These are phyloP conservation scores for Chamaenerion angustifolium DNA, from an alignment of 345 rosid species.

Conservation along the genomic window DNA sequence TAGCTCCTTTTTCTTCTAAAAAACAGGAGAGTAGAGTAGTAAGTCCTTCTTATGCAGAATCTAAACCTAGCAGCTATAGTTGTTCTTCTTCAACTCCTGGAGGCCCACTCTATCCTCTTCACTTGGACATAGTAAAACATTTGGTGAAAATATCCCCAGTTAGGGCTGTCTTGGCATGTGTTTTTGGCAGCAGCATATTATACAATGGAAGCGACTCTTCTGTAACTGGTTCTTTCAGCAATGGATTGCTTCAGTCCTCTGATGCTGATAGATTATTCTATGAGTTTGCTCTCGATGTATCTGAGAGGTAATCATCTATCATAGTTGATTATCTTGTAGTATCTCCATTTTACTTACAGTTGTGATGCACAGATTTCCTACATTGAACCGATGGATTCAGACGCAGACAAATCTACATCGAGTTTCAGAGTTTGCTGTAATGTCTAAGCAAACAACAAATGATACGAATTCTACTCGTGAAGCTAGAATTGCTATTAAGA, in stretches of 20 bases:
- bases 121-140: slow-evolving; percentile 80
- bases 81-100: slow-evolving; percentile 64
- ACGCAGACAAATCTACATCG: slow-evolving; percentile 93
- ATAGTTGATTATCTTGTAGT: not conserved
- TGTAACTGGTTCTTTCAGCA: slow-evolving; percentile 52
- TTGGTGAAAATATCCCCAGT: slow-evolving; percentile 89
- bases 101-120: slow-evolving; percentile 78
- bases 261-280: slow-evolving; percentile 67
- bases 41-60: slow-evolving; percentile 55
- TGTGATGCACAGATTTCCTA: slow-evolving; percentile 55
- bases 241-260: slow-evolving; percentile 45
- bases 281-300: slow-evolving; percentile 97
- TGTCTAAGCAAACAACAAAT: slow-evolving; percentile 39
- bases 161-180: slow-evolving; percentile 89
- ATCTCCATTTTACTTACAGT: not conserved
- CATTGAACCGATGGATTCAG: slow-evolving; percentile 96
- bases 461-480: slow-evolving; percentile 39
- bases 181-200: slow-evolving; percentile 86
- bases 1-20: slow-evolving; percentile 38
- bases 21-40: slow-evolving; percentile 50
- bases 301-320: slow-evolving; percentile 61
- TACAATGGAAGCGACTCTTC: slow-evolving; percentile 56
- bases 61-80: slow-evolving; percentile 60
- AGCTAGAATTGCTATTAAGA: slow-evolving; percentile 51
- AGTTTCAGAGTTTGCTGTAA: slow-evolving; percentile 82